phyloP scores from a whole-genome alignment of 2,329 filamentous ascomycete genomes.

The Alternaria sp. region DNA sequence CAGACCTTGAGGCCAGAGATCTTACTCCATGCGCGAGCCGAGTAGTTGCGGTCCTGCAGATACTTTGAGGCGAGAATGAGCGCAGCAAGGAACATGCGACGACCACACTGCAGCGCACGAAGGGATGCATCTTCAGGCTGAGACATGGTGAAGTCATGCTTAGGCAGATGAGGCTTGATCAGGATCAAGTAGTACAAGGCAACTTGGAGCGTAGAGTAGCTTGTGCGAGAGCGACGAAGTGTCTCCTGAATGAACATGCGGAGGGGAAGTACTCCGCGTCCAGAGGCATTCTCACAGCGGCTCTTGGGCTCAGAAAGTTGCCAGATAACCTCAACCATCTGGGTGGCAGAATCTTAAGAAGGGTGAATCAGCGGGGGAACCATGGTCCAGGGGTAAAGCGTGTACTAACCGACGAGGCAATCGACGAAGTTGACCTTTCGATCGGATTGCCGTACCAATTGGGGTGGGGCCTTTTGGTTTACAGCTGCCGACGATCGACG shows the following conservation, averaged over 20 bases:
- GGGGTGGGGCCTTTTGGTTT: slow-evolving; percentile 72
- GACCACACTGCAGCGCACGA: slow-evolving; percentile 90
- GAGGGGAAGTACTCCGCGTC: slow-evolving; percentile 83
- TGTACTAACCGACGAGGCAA: slow-evolving; percentile 90
- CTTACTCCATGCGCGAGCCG: slow-evolving; percentile 97
- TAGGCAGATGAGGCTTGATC: slow-evolving; percentile 89
- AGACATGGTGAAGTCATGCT: slow-evolving; percentile 85
- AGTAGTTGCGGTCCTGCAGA: slow-evolving; percentile 97
- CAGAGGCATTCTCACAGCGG: slow-evolving; percentile 71
- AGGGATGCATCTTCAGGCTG: slow-evolving; percentile 77
- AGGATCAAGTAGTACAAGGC: slow-evolving; percentile 95
- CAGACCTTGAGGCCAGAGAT: slow-evolving; percentile 93
- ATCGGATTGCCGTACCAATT: slow-evolving; percentile 85
- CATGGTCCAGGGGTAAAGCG: slow-evolving; percentile 45
- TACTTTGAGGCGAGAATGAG: slow-evolving; percentile 98
- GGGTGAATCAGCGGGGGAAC: slow-evolving; percentile 39
- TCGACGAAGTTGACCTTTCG: slow-evolving; percentile 96
- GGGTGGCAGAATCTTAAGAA: slow-evolving; percentile 86
- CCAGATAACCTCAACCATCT: slow-evolving; percentile 98
- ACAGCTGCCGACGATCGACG: slow-evolving; percentile 65
- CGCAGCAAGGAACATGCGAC: slow-evolving; percentile 95
- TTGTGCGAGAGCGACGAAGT: slow-evolving; percentile 90
- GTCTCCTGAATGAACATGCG: slow-evolving; percentile 98
- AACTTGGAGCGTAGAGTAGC: slow-evolving; percentile 96
- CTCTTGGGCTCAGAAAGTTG: slow-evolving; percentile 84